Evolutionary conservation across 1,284 basidiomycete species (phyloP), one percentile per base, ranked within the genome.

Genomic region (Neonothopanus nambi): DNA sequence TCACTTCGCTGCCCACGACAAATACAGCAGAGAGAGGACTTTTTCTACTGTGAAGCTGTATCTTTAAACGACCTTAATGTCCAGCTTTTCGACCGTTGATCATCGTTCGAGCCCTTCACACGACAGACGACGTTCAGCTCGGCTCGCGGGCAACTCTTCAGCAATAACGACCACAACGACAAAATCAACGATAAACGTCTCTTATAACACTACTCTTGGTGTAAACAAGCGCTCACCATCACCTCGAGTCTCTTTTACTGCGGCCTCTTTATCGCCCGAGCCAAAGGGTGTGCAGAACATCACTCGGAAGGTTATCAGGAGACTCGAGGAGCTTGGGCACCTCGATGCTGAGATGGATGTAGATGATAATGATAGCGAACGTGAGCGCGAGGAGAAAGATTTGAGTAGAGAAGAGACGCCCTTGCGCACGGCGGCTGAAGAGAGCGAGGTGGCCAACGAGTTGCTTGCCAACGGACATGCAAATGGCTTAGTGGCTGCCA

Each of bases 261-360:
- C 69, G 1, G 52, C 68, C 2, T 58, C 69, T 3, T 54, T 71
- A 21, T 68, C 70, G 9, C 38, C 63, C 26, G 70, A 67, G 48
- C 57, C 67, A 15, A 73, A 70, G 43, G 71, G 72, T 36, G 71
- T 75, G 37, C 67, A 75, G 59, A 70, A 75, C 57, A 76, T 77
- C 59, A 76, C 74, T 4, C 65, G 73, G 47, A 75, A 76, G 57
- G 74, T 78, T 40, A 76, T 78, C 52, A 70, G 65, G 55, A 68
- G 69, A 26, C 61, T 78, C 6, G 74, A 75, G 57, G 74, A 71
- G 11, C 63, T 76, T n/a, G 73, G 72, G 3, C 73, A 74, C 57
- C 59, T 71, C 5, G 67, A 69, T 41, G 59, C 54, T 39, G 60
- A 62, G 42, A 58, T 57, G 15, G 62, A 63, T 23, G 60, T 62